These are phyloP conservation scores for Pseudonitzschia multistriata DNA, from an alignment of 108 stramenopile genomes.

Conservation along the genomic window DNA sequence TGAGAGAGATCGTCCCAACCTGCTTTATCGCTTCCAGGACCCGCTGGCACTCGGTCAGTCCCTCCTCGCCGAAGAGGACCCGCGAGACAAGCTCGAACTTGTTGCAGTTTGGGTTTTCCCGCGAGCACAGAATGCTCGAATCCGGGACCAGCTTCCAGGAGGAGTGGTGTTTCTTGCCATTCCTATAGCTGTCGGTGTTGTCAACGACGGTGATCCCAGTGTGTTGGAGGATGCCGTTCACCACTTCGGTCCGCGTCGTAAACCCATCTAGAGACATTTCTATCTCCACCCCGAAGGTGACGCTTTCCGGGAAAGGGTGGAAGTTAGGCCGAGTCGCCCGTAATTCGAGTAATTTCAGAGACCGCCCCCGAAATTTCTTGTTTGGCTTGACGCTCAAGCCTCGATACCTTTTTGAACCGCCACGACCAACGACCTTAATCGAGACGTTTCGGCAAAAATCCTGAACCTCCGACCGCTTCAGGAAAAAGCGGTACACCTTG, in stretches of 20 bases:
- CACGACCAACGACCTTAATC: not conserved
- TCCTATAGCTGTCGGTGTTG: not conserved
- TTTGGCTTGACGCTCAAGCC: not conserved
- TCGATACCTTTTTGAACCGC: not conserved
- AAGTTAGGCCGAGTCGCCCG: not conserved
- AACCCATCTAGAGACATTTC: not conserved
- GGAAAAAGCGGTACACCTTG: not conserved
- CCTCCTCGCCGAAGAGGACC: constrained; percentile 45
- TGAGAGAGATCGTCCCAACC: constrained; percentile 23
- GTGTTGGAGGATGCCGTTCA: not conserved
- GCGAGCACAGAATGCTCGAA: constrained; percentile 38
- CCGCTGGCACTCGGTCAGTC: constrained; percentile 44
- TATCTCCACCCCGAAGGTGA: not conserved
- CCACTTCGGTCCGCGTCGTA: not conserved
- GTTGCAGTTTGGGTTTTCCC: constrained; percentile 36
- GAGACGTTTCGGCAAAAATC: not conserved
- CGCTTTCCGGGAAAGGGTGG: not conserved
- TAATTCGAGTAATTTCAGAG: not conserved
- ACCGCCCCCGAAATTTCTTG: not conserved
- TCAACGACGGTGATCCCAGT: not conserved
- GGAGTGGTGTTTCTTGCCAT: not conserved
- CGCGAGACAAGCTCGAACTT: constrained; percentile 66
- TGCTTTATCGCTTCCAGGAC: constrained; percentile 36
- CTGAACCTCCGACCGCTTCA: not conserved
- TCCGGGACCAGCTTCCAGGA: constrained; percentile 55